Conservation (phyloP, 345 rosid species). For the Salix arbutifolia region DNA sequence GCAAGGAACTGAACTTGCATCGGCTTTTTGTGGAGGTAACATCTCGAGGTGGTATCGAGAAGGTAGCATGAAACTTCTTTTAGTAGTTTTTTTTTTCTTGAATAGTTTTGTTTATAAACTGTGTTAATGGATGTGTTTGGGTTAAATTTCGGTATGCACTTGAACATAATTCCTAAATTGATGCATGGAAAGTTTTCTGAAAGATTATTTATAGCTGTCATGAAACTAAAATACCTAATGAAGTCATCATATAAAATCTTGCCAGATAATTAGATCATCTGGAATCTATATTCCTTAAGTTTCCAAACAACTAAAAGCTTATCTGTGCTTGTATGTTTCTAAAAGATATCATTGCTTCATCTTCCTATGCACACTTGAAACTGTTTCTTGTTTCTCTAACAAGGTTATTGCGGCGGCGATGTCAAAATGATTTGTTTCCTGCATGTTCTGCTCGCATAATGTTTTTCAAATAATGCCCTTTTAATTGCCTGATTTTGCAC, state of each 20-base stretch:
- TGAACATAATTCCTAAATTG: neutral
- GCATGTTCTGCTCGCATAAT: neutral
- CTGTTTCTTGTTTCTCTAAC: neutral
- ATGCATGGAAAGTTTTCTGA: neutral
- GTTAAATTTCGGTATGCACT: neutral
- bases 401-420: neutral
- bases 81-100: neutral
- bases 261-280: too few relatives aligned
- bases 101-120: neutral
- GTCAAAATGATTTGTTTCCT: neutral
- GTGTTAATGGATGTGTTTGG: neutral
- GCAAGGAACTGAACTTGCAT: slow-evolving; percentile 85
- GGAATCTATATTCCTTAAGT: neutral
- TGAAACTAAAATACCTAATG: neutral
- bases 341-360: neutral
- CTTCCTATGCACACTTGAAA: neutral
- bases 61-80: slow-evolving; percentile 42
- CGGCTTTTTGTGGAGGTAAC: slow-evolving; percentile 90
- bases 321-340: too few relatives aligned
- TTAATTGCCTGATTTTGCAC: neutral
- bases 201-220: too few relatives aligned
- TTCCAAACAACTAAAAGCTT: neutral
- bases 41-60: slow-evolving; percentile 86
- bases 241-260: neutral
- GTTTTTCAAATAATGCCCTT: neutral